These are phyloP conservation scores for Penicillium canariense DNA, from an alignment of 495 filamentous ascomycete genomes.

Conservation along the genomic window DNA sequence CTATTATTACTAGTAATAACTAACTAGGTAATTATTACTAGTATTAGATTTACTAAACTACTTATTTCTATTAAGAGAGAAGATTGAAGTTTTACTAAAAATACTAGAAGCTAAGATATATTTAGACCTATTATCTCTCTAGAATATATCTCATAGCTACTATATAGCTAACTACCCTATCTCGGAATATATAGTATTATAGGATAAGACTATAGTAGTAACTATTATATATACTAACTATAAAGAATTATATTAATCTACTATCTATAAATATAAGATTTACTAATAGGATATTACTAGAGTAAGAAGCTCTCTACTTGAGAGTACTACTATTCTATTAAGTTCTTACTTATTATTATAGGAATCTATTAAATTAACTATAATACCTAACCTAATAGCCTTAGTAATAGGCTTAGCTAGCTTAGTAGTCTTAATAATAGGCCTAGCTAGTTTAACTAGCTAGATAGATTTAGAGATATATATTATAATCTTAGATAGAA, in stretches of 20 bases:
- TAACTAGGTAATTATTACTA: too few relatives aligned
- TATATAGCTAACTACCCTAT: background rate
- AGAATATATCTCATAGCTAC: background rate
- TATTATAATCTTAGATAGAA: background rate
- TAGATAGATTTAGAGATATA: background rate
- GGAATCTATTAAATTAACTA: too few relatives aligned
- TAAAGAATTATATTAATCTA: background rate
- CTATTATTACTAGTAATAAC: too few relatives aligned
- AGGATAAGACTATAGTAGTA: background rate
- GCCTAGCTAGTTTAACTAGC: too few relatives aligned
- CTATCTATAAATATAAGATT: too few relatives aligned
- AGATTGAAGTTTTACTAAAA: constrained; percentile 3
- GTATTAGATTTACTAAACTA: too few relatives aligned
- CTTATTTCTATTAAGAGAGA: too few relatives aligned
- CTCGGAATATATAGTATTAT: background rate
- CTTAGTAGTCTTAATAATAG: too few relatives aligned
- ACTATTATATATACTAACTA: background rate
- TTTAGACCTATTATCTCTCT: background rate
- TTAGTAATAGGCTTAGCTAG: too few relatives aligned
- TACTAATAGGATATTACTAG: too few relatives aligned
- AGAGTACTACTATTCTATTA: background rate
- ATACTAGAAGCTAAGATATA: constrained; percentile 3
- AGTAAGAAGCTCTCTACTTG: background rate
- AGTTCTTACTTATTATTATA: background rate
- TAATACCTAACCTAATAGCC: too few relatives aligned